Percentiles rank a stretch among this genome's conserved stretches.
phyloP scores from a whole-genome alignment of 805 yeast species.

The Lipomyces japonicus region DNA sequence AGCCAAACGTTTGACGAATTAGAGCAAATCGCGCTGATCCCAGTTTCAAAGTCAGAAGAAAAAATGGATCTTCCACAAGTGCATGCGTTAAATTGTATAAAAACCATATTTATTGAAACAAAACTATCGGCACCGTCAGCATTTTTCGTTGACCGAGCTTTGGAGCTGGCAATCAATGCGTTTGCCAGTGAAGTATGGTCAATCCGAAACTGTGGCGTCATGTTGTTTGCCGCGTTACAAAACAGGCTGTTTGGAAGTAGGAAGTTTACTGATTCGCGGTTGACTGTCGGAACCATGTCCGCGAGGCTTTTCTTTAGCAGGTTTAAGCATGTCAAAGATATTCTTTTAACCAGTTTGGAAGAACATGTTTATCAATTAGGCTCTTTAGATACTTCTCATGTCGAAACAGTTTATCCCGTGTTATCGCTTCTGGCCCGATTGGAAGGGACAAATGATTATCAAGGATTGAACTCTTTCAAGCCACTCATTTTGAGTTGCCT shows the following conservation, averaged over 20 bases:
- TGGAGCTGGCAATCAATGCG: conserved; percentile 56
- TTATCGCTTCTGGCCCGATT: conserved; percentile 67
- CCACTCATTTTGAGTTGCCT: conserved; percentile 49
- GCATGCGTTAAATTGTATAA: conserved; percentile 85
- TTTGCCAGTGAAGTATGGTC: conserved; percentile 77
- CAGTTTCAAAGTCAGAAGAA: conserved; percentile 47
- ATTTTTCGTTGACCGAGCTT: conserved; percentile 52
- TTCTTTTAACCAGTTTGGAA: conserved; percentile 42
- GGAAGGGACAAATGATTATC: conserved; percentile 55
- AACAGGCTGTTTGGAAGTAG: conserved; percentile 71
- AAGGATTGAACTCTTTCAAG: conserved; percentile 51
- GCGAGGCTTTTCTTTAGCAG: conserved; percentile 70
- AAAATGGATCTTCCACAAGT: conserved; percentile 83
- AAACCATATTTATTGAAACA: conserved; percentile 68
- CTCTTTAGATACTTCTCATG: conserved; percentile 32
- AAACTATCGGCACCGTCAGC: conserved; percentile 53
- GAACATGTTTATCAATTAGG: conserved; percentile 30
- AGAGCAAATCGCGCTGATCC: conserved; percentile 51
- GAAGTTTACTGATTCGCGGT: conserved; percentile 35
- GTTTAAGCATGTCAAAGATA: conserved; percentile 50
- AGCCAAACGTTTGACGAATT: conserved; percentile 51
- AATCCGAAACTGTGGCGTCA: conserved; percentile 84
- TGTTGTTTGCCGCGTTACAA: conserved; percentile 84
- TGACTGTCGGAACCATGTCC: conserved; percentile 39
- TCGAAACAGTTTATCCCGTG: conserved; percentile 71